These are phyloP conservation scores for Mycena pura DNA, from an alignment of 768 basidiomycete genomes.

Conservation along the genomic window DNA sequence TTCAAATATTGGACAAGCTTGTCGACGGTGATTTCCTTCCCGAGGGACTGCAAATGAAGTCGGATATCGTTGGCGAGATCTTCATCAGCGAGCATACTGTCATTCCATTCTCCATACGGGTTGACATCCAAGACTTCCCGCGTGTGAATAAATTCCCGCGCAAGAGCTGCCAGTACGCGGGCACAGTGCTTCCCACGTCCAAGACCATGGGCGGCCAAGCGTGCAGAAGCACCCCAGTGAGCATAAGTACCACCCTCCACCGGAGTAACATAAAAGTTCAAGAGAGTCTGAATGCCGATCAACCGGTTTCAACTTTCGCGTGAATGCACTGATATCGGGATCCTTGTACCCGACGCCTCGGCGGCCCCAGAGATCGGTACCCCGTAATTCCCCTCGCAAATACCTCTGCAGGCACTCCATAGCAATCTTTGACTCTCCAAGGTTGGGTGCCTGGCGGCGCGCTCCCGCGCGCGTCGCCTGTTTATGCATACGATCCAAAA, in stretches of 20 bases:
- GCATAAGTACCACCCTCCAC: neutral
- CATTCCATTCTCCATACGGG: constrained; percentile 21
- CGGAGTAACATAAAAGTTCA: constrained; percentile 14
- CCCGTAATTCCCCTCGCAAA: constrained; percentile 9
- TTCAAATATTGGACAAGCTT: constrained; percentile 2
- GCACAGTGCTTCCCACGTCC: constrained; percentile 12
- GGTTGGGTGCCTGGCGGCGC: constrained; percentile 7
- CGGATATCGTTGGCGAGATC: constrained; percentile 3
- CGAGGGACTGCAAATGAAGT: constrained; percentile 13
- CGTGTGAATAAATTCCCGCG: constrained; percentile 4
- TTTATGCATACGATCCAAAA: too few relatives aligned
- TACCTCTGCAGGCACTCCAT: neutral
- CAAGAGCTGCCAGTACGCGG: constrained; percentile 5
- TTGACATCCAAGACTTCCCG: constrained; percentile 10
- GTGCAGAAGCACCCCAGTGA: constrained; percentile 18
- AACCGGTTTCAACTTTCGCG: constrained; percentile 4
- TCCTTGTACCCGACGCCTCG: constrained; percentile 23
- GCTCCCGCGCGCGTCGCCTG: neutral
- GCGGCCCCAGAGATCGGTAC: constrained; percentile 9
- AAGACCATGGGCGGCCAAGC: constrained; percentile 13
- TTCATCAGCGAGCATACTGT: constrained; percentile 15
- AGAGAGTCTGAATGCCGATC: constrained; percentile 10
- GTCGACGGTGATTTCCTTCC: constrained; percentile 18
- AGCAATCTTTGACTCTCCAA: constrained; percentile 2
- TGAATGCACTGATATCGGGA: constrained; percentile 11